Base-by-base conservation (phyloP, 345 rosid genomes). In the Mangifera indica region DNA sequence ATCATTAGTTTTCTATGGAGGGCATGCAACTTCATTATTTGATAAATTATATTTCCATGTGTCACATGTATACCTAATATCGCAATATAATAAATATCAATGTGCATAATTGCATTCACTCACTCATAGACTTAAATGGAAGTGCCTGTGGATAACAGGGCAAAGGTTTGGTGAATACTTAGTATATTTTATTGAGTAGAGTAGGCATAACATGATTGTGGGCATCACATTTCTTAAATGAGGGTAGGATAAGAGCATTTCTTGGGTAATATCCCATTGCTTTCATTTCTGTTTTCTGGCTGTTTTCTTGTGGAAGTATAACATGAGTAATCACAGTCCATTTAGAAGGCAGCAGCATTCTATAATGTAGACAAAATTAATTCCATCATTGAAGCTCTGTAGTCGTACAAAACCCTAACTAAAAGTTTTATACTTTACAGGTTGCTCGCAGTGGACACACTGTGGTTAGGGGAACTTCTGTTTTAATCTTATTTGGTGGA, bases 391-490 rank as follows among this genome's bases (percentile, higher is more conserved):
- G 15, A 18, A 20, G 48, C 71, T 34, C 34, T 67, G n/a, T 34
- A 52, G 51, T 8, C 7, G 17, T 21, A 3, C 18, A 26, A 1
- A 2, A 15, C 12, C 60, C 45, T 71, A 22, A 78, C 24, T 24
- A 60, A 60, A 40, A 32, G 65, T 32, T 53, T 61, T 54, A 25
- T 76, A n/a, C 20, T 22, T 49, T 84, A 80, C 87, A 95, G 99
- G 80, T 87, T 73, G 87, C 98, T 76, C 97, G 99, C 66, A 86
- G 77, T 71, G 97, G 98, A 73, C 99, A 87, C 76, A 83, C 94
- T n/a, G 96, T 89, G 70, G 97, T 91, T 66, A 86, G 90, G 82
- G 97, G 97, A 29, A 86, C 85, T 81, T 88, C 93, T 0, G 88
- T 78, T 64, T 82, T 95, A 73, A 88, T 95, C 63, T 86, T 95